Conservation (phyloP, 2,329 filamentous ascomycete genomes). For the Alternaria longipes region DNA sequence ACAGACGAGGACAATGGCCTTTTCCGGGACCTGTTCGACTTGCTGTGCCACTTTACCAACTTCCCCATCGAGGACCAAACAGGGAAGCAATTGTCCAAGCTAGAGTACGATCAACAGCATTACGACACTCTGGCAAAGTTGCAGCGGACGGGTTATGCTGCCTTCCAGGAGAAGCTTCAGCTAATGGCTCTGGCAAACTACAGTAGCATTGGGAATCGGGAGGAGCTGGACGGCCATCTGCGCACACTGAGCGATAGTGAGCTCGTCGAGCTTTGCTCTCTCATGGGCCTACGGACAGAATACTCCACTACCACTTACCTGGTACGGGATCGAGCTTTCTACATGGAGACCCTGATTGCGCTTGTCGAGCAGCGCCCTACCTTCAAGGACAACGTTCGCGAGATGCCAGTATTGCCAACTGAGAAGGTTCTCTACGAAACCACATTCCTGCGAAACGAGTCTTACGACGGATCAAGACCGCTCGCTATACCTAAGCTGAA, state of each 20-base stretch:
- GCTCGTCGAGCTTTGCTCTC: slow-evolving; percentile 71
- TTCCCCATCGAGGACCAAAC: slow-evolving; percentile 94
- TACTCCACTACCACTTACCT: slow-evolving; percentile 79
- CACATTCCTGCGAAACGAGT: slow-evolving; percentile 80
- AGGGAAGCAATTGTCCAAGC: slow-evolving; percentile 75
- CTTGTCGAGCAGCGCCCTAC: slow-evolving; percentile 79
- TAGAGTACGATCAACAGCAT: slow-evolving; percentile 81
- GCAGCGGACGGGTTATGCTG: slow-evolving; percentile 77
- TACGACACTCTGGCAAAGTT: slow-evolving; percentile 79
- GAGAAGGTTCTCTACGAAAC: slow-evolving; percentile 83
- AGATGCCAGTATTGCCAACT: slow-evolving; percentile 81
- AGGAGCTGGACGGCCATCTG: slow-evolving; percentile 80
- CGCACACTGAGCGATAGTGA: slow-evolving; percentile 78
- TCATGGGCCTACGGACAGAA: slow-evolving; percentile 80
- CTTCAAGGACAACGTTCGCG: slow-evolving; percentile 80
- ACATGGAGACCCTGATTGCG: slow-evolving; percentile 76
- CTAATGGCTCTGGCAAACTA: slow-evolving; percentile 93
- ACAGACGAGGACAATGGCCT: slow-evolving; percentile 77
- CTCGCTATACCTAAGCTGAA: slow-evolving; percentile 94
- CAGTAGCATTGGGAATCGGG: slow-evolving; percentile 80
- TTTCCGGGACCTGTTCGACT: slow-evolving; percentile 78
- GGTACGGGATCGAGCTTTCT: slow-evolving; percentile 68
- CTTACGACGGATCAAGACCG: slow-evolving; percentile 85
- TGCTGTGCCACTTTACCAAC: slow-evolving; percentile 86
- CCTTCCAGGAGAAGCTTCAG: slow-evolving; percentile 88